phyloP scores from a whole-genome alignment of 2,329 filamentous ascomycete genomes.

The Aspergillus intermedius region DNA sequence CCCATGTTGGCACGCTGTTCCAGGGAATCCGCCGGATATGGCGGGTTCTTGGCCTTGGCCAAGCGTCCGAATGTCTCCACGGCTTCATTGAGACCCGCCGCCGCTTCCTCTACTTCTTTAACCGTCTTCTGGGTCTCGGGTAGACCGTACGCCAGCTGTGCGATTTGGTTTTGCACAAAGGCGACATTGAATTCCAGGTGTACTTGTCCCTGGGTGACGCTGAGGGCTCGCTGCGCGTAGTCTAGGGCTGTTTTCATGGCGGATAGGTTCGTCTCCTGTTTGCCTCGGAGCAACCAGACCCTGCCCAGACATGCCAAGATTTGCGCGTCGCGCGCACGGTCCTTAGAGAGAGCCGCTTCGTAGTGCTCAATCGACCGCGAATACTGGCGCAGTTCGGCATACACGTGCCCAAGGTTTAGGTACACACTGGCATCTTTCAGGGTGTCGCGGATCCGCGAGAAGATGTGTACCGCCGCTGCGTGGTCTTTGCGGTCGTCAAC shows the following conservation, averaged over 20 bases:
- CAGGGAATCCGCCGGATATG: slow-evolving; percentile 83
- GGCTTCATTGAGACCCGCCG: slow-evolving; percentile 73
- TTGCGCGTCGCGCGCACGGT: slow-evolving; percentile 68
- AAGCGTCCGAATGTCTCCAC: slow-evolving; percentile 63
- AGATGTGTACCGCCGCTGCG: slow-evolving; percentile 73
- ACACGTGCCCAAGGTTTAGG: slow-evolving; percentile 90
- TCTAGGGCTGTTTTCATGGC: slow-evolving; percentile 59
- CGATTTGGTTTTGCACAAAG: slow-evolving; percentile 93
- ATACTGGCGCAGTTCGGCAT: slow-evolving; percentile 83
- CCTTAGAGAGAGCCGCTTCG: slow-evolving; percentile 73
- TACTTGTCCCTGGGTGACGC: slow-evolving; percentile 71
- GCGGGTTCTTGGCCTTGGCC: slow-evolving; percentile 59
- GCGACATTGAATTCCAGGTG: slow-evolving; percentile 97
- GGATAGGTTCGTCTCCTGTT: slow-evolving; percentile 57
- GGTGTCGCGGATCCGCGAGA: slow-evolving; percentile 85
- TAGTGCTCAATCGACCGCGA: slow-evolving; percentile 90
- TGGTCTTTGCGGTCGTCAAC: slow-evolving; percentile 92
- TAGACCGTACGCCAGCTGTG: slow-evolving; percentile 68
- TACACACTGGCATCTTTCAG: slow-evolving; percentile 81
- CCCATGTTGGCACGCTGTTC: slow-evolving; percentile 98
- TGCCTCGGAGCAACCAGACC: slow-evolving; percentile 77
- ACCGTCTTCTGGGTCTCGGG: slow-evolving; percentile 70
- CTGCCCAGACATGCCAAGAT: slow-evolving; percentile 82
- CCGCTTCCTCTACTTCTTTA: slow-evolving; percentile 72
- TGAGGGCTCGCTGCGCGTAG: slow-evolving; percentile 62